Evolutionary conservation across 1,139 yeast species (phyloP), one percentile per base, ranked within the genome.

Genomic region (Zygosaccharomyces pseudobailii): DNA sequence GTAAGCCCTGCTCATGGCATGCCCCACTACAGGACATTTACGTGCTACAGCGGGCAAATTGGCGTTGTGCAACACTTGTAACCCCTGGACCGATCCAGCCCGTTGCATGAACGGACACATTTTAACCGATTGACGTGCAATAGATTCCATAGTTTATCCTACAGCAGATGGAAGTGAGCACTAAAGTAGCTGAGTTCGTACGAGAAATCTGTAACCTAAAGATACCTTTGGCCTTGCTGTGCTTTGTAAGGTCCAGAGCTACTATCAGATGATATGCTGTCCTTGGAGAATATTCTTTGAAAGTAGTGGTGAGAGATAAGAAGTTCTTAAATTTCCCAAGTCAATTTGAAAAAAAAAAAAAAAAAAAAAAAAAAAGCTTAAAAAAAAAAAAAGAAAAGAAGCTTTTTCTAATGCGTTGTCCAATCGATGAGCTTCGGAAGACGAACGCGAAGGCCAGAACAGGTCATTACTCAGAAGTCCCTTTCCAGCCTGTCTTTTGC

Each of bases 21-120:
- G 81, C 33, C 87, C 87, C 87, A 89, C 86, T 52, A 88, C 85
- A 20, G 97, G 97, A 69, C 97, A 90, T 55, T 76, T 78, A 41
- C 78, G 71, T 47, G 96, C 96, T 55, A 82, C 80, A 46, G 69
- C 61, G 34, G 79, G 75, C 60, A 87, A 75, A 30, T 73, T 70
- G 6, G 82, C 58, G 59, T 70, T 65, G 35, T 73, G 66, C 57
- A 82, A 62, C 56, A 75, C 73, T 57, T 83, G 79, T 64, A 83
- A 71, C 46, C 72, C 66, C 35, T 87, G 77, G 49, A 78, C 74
- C 30, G 82, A 71, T 30, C 85, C 74, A 27, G 87, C 76, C 46
- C 66, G 55, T 66, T 81, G 82, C 62, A 90, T 81, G 67, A 87
- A 90, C 23, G 97, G 97, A 66, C 97, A 90, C 48, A 85, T 80